Evolutionary conservation across 192 early-diverging fungal genomes (phyloP).

Genomic region (Pilobolus umbonatus): DNA sequence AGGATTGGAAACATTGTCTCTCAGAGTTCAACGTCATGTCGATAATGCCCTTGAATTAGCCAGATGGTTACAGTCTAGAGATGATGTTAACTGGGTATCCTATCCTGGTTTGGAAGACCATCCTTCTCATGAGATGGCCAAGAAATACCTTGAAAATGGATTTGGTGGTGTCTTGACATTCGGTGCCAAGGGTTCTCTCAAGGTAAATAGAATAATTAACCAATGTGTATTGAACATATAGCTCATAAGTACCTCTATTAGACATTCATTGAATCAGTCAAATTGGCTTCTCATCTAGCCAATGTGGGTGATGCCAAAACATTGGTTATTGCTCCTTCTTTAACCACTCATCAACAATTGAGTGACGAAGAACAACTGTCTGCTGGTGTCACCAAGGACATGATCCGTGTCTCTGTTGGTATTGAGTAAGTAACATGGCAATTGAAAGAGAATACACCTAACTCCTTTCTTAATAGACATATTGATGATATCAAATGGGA

Average conservation of each 20-base stretch:
- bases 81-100: constrained; percentile 79
- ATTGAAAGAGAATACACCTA: constrained; percentile 1
- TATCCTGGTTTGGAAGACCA: constrained; percentile 83
- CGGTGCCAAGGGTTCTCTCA: constrained; percentile 51
- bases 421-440: constrained; percentile 57
- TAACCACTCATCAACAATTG: constrained; percentile 88
- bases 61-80: constrained; percentile 66
- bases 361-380: constrained; percentile 73
- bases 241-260: neutral
- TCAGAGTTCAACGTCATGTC: constrained; percentile 83
- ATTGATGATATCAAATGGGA: constrained; percentile 69
- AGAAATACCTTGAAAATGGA: constrained; percentile 76
- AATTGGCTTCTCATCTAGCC: constrained; percentile 85
- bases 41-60: constrained; percentile 78
- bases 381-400: constrained; percentile 73
- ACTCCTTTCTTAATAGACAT: constrained; percentile 32
- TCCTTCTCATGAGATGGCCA: constrained; percentile 72
- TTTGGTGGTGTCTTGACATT: constrained; percentile 87
- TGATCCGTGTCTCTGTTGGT: constrained; percentile 83
- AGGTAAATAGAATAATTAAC: neutral
- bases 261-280: constrained; percentile 69
- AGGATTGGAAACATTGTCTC: constrained; percentile 83
- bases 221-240: neutral
- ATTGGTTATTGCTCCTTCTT: constrained; percentile 78
- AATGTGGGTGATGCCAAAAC: constrained; percentile 95